These are phyloP conservation scores for Eragrostis nindensis DNA, from an alignment of 176 grass and related monocot species.

Conservation along the genomic window DNA sequence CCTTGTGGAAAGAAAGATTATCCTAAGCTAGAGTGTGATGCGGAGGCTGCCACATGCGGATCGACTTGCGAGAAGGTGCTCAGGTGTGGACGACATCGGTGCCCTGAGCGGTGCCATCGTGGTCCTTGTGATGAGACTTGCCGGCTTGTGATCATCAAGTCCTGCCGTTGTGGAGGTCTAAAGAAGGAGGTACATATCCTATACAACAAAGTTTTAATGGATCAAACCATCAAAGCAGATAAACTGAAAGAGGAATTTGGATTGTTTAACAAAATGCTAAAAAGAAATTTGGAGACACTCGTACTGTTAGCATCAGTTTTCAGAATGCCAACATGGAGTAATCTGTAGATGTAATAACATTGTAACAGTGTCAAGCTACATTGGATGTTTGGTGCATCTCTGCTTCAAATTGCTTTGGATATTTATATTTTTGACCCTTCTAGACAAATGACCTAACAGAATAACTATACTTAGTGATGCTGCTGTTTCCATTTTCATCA, in stretches of 20 bases:
- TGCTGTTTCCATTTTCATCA: conserved; percentile 1
- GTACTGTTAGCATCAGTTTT: background rate
- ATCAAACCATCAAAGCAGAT: background rate
- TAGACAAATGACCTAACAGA: conserved; percentile 14
- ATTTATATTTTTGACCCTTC: background rate
- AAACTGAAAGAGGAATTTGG: background rate
- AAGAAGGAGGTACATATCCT: conserved; percentile 78
- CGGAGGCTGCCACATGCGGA: conserved; percentile 73
- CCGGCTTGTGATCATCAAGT: conserved; percentile 68
- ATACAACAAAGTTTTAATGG: background rate
- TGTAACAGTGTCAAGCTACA: background rate
- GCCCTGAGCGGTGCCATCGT: conserved; percentile 86
- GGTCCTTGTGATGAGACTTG: conserved; percentile 74
- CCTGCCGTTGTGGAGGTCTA: conserved; percentile 70
- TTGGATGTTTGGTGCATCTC: background rate
- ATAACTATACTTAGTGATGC: conserved; percentile 16
- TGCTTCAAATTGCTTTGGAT: conserved; percentile 18
- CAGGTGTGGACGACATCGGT: conserved; percentile 67
- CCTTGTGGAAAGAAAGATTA: conserved; percentile 90
- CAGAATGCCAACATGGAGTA: background rate
- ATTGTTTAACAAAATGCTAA: conserved; percentile 5
- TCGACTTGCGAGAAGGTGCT: conserved; percentile 80
- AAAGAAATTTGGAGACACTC: background rate
- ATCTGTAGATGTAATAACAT: background rate
- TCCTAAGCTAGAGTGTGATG: conserved; percentile 70